These are phyloP conservation scores for Lipomyces lipofer DNA, from an alignment of 805 yeast species.

Conservation along the genomic window DNA sequence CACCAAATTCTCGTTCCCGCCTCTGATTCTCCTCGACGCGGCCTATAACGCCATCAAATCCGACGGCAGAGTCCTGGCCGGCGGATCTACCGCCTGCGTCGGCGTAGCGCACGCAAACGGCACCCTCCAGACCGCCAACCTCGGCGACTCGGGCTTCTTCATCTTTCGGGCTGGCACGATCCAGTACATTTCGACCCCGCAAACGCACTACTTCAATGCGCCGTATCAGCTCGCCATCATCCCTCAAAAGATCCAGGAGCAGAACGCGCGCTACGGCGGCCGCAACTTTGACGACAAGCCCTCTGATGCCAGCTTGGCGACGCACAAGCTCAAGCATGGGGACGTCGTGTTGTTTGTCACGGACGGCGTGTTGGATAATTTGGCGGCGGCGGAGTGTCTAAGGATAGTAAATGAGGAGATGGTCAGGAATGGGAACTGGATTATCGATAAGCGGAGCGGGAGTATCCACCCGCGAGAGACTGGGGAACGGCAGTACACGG, in stretches of 20 bases:
- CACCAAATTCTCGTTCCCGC: constrained; percentile 39
- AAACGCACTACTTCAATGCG: constrained; percentile 85
- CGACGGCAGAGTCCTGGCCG: constrained; percentile 71
- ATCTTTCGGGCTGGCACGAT: constrained; percentile 68
- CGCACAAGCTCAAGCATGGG: constrained; percentile 62
- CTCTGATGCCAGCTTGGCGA: constrained; percentile 62
- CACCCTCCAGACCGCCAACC: constrained; percentile 63
- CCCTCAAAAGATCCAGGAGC: constrained; percentile 51
- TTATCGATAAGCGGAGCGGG: constrained; percentile 24
- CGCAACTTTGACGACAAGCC: constrained; percentile 74
- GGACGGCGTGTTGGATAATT: constrained; percentile 91
- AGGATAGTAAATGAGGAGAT: constrained; percentile 60
- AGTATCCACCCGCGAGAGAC: constrained; percentile 11
- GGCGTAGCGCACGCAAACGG: constrained; percentile 64
- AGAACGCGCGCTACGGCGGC: constrained; percentile 34
- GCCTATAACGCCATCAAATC: constrained; percentile 58
- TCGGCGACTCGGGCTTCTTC: constrained; percentile 96
- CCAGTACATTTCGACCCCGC: constrained; percentile 67
- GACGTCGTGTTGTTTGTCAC: constrained; percentile 86
- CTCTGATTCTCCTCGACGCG: constrained; percentile 50
- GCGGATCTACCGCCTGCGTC: constrained; percentile 90
- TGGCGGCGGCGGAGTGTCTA: constrained; percentile 70
- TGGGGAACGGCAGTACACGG: constrained; percentile 27
- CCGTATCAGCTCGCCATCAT: constrained; percentile 88
- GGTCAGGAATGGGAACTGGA: constrained; percentile 40